These are phyloP conservation scores for Psilocybe subaeruginosa DNA, from an alignment of 768 basidiomycete species.

Conservation along the genomic window DNA sequence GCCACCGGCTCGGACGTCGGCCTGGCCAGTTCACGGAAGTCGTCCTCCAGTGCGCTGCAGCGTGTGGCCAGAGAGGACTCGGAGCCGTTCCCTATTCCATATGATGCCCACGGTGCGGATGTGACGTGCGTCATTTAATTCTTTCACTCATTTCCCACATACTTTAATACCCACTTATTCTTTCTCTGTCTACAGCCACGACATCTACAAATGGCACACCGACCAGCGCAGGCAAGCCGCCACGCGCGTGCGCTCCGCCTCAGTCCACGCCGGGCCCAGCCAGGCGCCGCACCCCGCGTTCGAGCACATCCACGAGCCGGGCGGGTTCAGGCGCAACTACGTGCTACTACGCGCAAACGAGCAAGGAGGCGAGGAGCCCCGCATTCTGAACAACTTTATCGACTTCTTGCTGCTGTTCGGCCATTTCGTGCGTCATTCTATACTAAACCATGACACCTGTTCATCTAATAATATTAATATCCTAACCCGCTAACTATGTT, in stretches of 20 bases:
- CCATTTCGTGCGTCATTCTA: slow-evolving; percentile 76
- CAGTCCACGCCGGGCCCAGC: slow-evolving; percentile 58
- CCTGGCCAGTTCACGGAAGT: slow-evolving; percentile 25
- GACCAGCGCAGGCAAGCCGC: slow-evolving; percentile 64
- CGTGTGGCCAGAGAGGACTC: slow-evolving; percentile 31
- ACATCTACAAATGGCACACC: slow-evolving; percentile 94
- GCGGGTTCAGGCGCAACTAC: slow-evolving; percentile 92
- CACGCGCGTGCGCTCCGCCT: slow-evolving; percentile 63
- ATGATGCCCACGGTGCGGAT: slow-evolving; percentile 86
- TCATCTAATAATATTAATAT: too few species aligned
- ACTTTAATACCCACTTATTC: too few species aligned
- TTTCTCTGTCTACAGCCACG: slow-evolving; percentile 57
- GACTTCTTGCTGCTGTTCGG: slow-evolving; percentile 96
- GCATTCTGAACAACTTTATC: slow-evolving; percentile 82
- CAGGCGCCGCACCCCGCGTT: slow-evolving; percentile 73
- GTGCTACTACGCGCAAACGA: slow-evolving; percentile 73
- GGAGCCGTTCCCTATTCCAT: slow-evolving; percentile 86
- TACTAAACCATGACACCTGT: too few species aligned
- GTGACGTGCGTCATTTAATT: slow-evolving; percentile 71
- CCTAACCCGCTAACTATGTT: too few species aligned
- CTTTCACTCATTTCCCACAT: neutral
- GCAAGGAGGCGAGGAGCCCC: slow-evolving; percentile 49
- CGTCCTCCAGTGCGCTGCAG: slow-evolving; percentile 20
- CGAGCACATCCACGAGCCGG: slow-evolving; percentile 93
- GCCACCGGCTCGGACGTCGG: slow-evolving; percentile 25